These are phyloP conservation scores for Candida berthetii DNA, from an alignment of 805 yeast species.

Conservation along the genomic window DNA sequence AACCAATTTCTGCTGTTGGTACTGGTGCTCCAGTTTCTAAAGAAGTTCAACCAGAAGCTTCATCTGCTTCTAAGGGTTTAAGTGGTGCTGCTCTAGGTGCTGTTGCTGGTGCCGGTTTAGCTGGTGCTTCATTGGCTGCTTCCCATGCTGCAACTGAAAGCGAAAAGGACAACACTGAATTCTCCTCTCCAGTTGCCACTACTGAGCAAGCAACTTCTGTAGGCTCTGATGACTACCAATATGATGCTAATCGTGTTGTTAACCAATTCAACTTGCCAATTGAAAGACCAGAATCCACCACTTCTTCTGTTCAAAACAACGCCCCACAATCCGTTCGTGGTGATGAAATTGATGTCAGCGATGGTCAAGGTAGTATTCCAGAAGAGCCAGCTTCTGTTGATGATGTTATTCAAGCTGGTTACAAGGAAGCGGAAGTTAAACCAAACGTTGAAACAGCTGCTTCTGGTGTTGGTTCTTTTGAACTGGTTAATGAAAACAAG, in stretches of 20 bases:
- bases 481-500: slow-evolving; percentile 17
- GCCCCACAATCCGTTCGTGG: slow-evolving; percentile 89
- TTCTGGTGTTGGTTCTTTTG: slow-evolving; percentile 20
- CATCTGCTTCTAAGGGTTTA: slow-evolving; percentile 4
- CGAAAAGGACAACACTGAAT: slow-evolving; percentile 20
- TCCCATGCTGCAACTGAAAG: slow-evolving; percentile 17
- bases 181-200: slow-evolving; percentile 16
- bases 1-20: background rate
- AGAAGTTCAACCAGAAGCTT: slow-evolving; percentile 1
- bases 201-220: slow-evolving; percentile 21
- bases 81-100: slow-evolving; percentile 20
- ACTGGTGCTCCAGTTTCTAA: background rate
- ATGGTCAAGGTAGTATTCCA: slow-evolving; percentile 11
- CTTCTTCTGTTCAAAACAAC: slow-evolving; percentile 89
- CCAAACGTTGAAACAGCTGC: slow-evolving; percentile 9
- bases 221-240: slow-evolving; percentile 18
- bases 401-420: slow-evolving; percentile 24
- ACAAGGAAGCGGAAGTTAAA: slow-evolving; percentile 15
- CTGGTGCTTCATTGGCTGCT: slow-evolving; percentile 17
- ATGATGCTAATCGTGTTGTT: slow-evolving; percentile 9
- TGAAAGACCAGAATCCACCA: slow-evolving; percentile 67
- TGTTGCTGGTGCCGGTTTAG: slow-evolving; percentile 23
- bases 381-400: slow-evolving; percentile 23
- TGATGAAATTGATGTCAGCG: slow-evolving; percentile 33
- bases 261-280: slow-evolving; percentile 22